Evolutionary conservation across 202 grass and related monocot species (phyloP), one percentile per base, ranked within the genome.

Genomic region (Elaeis oleifera): DNA sequence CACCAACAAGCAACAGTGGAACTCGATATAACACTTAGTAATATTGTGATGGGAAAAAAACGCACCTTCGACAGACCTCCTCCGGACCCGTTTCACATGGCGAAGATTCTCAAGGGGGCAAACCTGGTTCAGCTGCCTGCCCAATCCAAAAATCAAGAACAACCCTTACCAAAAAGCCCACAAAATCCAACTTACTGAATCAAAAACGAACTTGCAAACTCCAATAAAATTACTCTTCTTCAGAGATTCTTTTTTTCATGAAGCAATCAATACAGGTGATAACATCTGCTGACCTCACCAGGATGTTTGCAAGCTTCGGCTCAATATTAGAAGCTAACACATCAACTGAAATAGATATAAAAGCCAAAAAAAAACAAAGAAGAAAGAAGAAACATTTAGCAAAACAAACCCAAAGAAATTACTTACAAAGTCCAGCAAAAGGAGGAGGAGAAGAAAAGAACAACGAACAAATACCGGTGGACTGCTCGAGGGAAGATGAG

Each of bases 61-160:
- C 9, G 36, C 36, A 44, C 36, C 36, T 44, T 44, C 8, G 36
- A 44, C 8, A 13, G 36, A 44, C 36, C 36, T 44, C 72, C 65
- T 80, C 57, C 72, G 69, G 4, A 96, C 82, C 56, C 92, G 68
- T 57, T 96, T 96, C 60, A 96, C 84, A 86, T 96, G 92, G 17
- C 77, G 80, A 56, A 96, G 65, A 80, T 85, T 74, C 60, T 96
- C 87, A 50, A 91, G 73, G 56, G 84, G 92, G 39, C 58, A 89
- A 61, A 81, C 51, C 16, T 89, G 81, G 83, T 76, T 91, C 80
- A 96, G 77, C 31, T 96, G 76, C 74, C 92, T 95, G 80, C 59
- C 68, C 83, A 21, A 67, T 31, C 49, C 23, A 29, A 53, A 78
- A 3, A 11, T 11, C 55, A 62, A 50, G 48, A 58, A 50, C 48